Evolutionary conservation across 441 rosid genomes (phyloP).

Genomic region (Pelargonium cotyledonis): DNA sequence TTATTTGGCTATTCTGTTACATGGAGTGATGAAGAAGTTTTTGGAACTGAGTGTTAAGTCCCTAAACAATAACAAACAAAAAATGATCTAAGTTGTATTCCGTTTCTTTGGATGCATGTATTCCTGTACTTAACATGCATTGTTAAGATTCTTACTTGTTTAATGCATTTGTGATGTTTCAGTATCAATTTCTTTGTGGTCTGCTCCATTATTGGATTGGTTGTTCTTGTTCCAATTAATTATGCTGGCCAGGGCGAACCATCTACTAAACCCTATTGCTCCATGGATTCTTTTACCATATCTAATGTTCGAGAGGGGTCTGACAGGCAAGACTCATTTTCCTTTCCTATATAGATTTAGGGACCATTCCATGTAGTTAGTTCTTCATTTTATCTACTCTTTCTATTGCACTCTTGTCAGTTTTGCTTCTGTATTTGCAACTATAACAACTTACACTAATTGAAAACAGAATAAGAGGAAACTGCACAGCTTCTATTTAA

Average conservation of each 20-base stretch:
- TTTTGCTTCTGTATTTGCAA: too few relatives aligned
- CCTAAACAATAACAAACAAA: too few relatives aligned
- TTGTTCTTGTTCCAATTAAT: slow-evolving; percentile 71
- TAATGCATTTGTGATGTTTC: slow-evolving; percentile 15
- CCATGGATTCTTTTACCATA: slow-evolving; percentile 68
- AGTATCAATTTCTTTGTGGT: slow-evolving; percentile 68
- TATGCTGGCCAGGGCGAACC: slow-evolving; percentile 47
- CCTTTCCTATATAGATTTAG: neutral
- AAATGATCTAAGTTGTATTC: neutral
- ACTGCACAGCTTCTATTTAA: too few relatives aligned
- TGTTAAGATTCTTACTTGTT: neutral
- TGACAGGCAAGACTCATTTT: slow-evolving; percentile 42
- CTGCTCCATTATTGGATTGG: slow-evolving; percentile 57
- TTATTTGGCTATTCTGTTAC: too few relatives aligned
- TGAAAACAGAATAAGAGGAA: too few relatives aligned
- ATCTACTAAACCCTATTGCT: slow-evolving; percentile 22
- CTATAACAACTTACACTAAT: too few relatives aligned
- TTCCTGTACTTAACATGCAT: neutral
- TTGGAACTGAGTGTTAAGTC: too few relatives aligned
- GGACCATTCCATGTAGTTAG: neutral
- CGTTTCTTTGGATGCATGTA: neutral
- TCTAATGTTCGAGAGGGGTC: slow-evolving; percentile 66
- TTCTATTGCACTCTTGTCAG: neutral
- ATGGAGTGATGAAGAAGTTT: too few relatives aligned
- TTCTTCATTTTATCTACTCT: neutral